phyloP scores from a whole-genome alignment of 768 basidiomycete species.

The Tubosaeta brunneosetosa region DNA sequence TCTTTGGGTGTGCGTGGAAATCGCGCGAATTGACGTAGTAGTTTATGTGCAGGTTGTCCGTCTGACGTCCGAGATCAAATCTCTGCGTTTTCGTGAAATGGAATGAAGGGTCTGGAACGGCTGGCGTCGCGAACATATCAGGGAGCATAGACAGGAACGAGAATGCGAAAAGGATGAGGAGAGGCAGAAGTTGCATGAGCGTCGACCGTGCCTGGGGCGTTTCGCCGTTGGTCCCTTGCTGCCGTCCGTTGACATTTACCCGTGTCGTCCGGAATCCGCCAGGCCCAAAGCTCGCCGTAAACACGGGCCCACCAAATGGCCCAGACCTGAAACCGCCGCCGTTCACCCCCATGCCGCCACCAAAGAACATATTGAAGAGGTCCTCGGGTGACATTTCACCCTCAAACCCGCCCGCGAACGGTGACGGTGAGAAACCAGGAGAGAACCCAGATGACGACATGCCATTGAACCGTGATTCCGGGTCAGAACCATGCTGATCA shows the following conservation, averaged over 20 bases:
- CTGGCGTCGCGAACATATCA: slow-evolving; percentile 59
- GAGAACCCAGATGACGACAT: slow-evolving; percentile 54
- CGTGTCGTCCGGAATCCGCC: slow-evolving; percentile 77
- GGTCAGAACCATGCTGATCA: slow-evolving; percentile 83
- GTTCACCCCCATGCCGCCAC: slow-evolving; percentile 45
- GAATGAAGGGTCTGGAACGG: slow-evolving; percentile 76
- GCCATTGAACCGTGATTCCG: slow-evolving; percentile 76
- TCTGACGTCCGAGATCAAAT: slow-evolving; percentile 68
- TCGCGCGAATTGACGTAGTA: slow-evolving; percentile 84
- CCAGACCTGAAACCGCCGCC: slow-evolving; percentile 54
- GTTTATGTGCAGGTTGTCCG: slow-evolving; percentile 61
- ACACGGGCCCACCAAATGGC: slow-evolving; percentile 49
- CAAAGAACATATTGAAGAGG: slow-evolving; percentile 98
- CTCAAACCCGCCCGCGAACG: slow-evolving; percentile 59
- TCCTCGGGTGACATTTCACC: slow-evolving; percentile 94
- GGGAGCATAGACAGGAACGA: slow-evolving; percentile 81
- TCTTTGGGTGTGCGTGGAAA: slow-evolving; percentile 69
- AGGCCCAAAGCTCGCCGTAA: slow-evolving; percentile 74
- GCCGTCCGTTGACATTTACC: slow-evolving; percentile 39
- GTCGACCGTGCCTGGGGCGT: slow-evolving; percentile 51
- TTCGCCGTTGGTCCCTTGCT: slow-evolving; percentile 33
- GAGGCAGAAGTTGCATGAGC: slow-evolving; percentile 75
- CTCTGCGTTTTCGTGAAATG: slow-evolving; percentile 58
- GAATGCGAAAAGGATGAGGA: slow-evolving; percentile 79
- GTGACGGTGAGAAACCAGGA: slow-evolving; percentile 45